These are phyloP conservation scores for Dothiorella sarmentorum DNA, from an alignment of 2,329 filamentous ascomycete species.

Conservation along the genomic window DNA sequence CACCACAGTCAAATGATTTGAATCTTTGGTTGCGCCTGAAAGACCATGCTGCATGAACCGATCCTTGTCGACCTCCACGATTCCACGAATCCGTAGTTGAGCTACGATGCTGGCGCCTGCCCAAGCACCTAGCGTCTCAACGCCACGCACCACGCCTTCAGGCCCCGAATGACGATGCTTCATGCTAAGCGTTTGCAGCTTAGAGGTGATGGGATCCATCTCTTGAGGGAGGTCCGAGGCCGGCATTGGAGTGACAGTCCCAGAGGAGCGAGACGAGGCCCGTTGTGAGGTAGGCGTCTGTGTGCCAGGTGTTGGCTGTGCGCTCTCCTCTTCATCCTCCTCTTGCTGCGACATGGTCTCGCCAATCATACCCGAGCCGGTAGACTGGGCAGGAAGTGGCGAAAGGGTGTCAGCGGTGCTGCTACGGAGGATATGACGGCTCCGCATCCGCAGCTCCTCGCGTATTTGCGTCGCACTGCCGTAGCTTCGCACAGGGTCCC, in stretches of 20 bases:
- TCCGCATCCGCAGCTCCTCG: slow-evolving; percentile 10
- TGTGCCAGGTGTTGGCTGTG: neutral
- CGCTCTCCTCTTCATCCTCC: neutral
- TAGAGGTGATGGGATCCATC: slow-evolving; percentile 56
- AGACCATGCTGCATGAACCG: slow-evolving; percentile 66
- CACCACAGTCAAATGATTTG: slow-evolving; percentile 19
- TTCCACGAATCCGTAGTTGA: slow-evolving; percentile 64
- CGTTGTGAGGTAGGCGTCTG: neutral
- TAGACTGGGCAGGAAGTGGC: neutral
- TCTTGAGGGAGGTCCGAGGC: slow-evolving; percentile 49
- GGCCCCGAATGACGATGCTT: slow-evolving; percentile 41
- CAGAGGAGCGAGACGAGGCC: slow-evolving; percentile 15
- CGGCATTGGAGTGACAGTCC: slow-evolving; percentile 19
- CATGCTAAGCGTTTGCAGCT: slow-evolving; percentile 50
- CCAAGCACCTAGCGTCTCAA: slow-evolving; percentile 72
- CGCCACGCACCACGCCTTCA: slow-evolving; percentile 60
- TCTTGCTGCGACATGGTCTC: neutral
- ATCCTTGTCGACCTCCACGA: slow-evolving; percentile 69
- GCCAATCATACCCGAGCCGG: neutral
- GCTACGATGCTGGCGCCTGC: slow-evolving; percentile 68
- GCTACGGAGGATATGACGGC: slow-evolving; percentile 17
- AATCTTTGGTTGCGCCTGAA: slow-evolving; percentile 55
- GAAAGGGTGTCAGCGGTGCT: slow-evolving; percentile 9
- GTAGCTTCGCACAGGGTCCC: slow-evolving; percentile 72
- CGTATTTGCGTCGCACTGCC: slow-evolving; percentile 49